These are phyloP conservation scores for Aegle marmelos DNA, from an alignment of 345 rosid genomes.

Conservation along the genomic window DNA sequence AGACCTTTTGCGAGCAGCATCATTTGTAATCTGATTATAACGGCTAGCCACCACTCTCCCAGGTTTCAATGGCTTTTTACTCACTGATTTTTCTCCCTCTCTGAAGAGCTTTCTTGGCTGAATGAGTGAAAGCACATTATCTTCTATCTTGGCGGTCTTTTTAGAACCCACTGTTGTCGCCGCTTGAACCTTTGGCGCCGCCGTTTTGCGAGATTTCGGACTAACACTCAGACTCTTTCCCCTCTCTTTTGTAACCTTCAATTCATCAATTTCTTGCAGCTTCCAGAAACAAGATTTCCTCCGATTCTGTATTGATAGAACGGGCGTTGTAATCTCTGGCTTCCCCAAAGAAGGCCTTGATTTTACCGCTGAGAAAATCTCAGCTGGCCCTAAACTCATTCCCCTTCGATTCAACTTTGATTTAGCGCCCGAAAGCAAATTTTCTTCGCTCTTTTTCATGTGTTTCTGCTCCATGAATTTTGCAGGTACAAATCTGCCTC, in stretches of 20 bases:
- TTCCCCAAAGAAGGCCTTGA: slow-evolving; percentile 34
- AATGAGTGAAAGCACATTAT: slow-evolving; percentile 42
- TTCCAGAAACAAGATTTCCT: slow-evolving; percentile 90
- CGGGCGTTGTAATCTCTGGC: slow-evolving; percentile 56
- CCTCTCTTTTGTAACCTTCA: slow-evolving; percentile 55
- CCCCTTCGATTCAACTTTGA: slow-evolving; percentile 59
- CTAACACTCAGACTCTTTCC: slow-evolving; percentile 76
- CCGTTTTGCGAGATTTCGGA: slow-evolving; percentile 62
- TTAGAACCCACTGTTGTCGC: slow-evolving; percentile 61
- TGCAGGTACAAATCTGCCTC: slow-evolving; percentile 65
- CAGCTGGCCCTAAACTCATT: slow-evolving; percentile 80
- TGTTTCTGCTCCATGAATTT: slow-evolving; percentile 81
- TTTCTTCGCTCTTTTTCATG: slow-evolving; percentile 37
- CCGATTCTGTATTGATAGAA: slow-evolving; percentile 61
- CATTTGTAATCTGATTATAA: slow-evolving; percentile 52
- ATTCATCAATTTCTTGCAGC: slow-evolving; percentile 75
- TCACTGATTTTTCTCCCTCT: slow-evolving; percentile 65
- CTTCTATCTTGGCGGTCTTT: slow-evolving; percentile 71
- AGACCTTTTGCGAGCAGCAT: slow-evolving; percentile 56
- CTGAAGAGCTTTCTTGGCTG: slow-evolving; percentile 82
- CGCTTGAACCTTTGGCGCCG: slow-evolving; percentile 44
- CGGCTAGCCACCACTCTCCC: slow-evolving; percentile 80
- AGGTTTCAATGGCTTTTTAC: slow-evolving; percentile 54
- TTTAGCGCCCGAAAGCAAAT: slow-evolving; percentile 36
- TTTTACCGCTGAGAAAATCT: slow-evolving; percentile 54